Evolutionary conservation across 2,329 filamentous ascomycete genomes (phyloP), one percentile per base, ranked within the genome.

Genomic region (Hawksworthiomyces lignivorus): DNA sequence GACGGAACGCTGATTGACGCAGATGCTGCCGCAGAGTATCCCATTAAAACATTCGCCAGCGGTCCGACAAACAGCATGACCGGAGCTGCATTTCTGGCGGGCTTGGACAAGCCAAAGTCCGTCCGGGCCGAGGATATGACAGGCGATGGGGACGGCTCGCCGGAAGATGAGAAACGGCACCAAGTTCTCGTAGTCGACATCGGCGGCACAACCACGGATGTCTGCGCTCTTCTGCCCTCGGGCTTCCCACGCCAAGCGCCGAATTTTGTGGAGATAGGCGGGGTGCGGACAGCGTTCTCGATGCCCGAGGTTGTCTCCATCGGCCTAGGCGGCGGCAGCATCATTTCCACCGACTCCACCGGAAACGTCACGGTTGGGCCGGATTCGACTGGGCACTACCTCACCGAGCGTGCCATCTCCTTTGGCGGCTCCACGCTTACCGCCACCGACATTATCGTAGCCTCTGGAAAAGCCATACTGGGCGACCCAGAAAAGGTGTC

Each of bases 171-270:
- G n/a, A n/a, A n/a, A n/a, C n/a, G n/a, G n/a, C 5, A 49, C 56
- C 2, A 60, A 67, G 41, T 59, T 61, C 0, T 82, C 61, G 77
- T 83, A 0, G 72, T 82, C 3, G 79, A 83, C 51, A 74, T 83
- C 40, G 79, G 79, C 0, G 79, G 80, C 3, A 84, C 80, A 0
- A 83, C 78, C 0, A 73, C 77, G 0, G 79, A 83, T 48, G 74
- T 81, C 10, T 77, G 80, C 0, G 57, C 80, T 0, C 56, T 83
- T 4, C 65, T 79, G 7, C 67, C 71, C 0, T 81, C 73, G 36
- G 79, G 80, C 0, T 78, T 82, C 40, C 80, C 80, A 0, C 66
- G 77, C 24, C 75, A 81, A 53, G 72, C 75, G 34, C 72, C 76
- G 8, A 74, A 75, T 0, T 81, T 77, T 46, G 78, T 73, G 21